A percentile compares a stretch with the other conserved stretches of the same genome.
These are phyloP conservation scores for Rhodamnia rubescens DNA, from an alignment of 345 rosid genomes.

Conservation along the genomic window DNA sequence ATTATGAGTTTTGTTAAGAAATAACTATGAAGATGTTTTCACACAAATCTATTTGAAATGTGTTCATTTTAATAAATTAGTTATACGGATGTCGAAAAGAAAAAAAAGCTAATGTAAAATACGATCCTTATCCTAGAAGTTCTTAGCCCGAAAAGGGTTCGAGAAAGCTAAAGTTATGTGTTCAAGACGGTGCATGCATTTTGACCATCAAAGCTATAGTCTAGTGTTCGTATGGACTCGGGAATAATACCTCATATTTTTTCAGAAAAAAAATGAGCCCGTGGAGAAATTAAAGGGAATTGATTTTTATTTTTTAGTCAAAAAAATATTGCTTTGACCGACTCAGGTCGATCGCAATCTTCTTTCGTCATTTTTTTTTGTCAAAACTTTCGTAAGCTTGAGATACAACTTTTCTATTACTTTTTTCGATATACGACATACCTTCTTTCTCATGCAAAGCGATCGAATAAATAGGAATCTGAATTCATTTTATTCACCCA, in stretches of 20 bases:
- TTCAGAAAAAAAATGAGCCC: not conserved
- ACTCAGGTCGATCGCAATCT: not conserved
- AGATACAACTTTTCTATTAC: not conserved
- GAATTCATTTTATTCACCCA: not conserved
- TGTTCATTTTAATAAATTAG: no score
- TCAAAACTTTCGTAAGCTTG: accelerated
- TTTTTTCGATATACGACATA: not conserved
- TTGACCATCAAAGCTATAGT: not conserved
- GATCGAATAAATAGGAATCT: not conserved
- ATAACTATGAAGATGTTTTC: not conserved
- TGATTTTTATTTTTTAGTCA: not conserved
- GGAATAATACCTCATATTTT: not conserved
- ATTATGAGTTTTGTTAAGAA: no score
- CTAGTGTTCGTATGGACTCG: not conserved
- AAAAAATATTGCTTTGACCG: not conserved
- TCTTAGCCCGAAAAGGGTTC: no score
- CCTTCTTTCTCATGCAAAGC: not conserved
- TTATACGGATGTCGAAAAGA: not conserved
- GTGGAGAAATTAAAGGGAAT: not conserved
- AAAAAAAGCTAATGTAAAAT: no score
- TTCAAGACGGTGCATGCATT: not conserved
- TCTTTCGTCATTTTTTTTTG: not conserved
- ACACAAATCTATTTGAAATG: not conserved
- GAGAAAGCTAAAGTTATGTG: accelerated
- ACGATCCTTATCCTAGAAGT: no score